Percentiles rank a stretch among this genome's conserved stretches.
Conservation (phyloP, 2,329 filamentous ascomycete species). For the Verticillium klebahnii region DNA sequence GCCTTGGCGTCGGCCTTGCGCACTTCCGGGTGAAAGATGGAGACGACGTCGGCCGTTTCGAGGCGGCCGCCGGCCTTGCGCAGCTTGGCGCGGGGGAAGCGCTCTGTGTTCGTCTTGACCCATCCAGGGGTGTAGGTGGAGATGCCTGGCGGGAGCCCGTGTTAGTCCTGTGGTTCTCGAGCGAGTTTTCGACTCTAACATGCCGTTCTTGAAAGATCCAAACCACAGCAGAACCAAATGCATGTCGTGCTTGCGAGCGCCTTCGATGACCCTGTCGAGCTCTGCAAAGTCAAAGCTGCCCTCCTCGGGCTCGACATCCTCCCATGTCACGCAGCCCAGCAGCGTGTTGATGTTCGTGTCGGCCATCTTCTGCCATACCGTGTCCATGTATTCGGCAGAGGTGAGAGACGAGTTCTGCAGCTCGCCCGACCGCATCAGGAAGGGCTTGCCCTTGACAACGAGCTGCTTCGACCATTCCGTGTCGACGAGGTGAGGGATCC, state of each 20-base stretch:
- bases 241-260: constrained; percentile 17
- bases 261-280: constrained; percentile 20
- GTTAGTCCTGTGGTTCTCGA: not conserved
- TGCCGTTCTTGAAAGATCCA: constrained; percentile 23
- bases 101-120: constrained; percentile 19
- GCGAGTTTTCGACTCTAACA: not conserved
- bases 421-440: constrained; percentile 24
- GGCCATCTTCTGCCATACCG: constrained; percentile 20
- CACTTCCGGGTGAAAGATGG: constrained; percentile 16
- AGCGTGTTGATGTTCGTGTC: constrained; percentile 23
- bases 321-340: constrained; percentile 25
- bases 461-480: constrained; percentile 21
- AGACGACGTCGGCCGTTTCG: constrained; percentile 21
- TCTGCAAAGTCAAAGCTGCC: constrained; percentile 21
- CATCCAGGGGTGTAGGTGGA: constrained; percentile 19
- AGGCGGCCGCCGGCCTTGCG: constrained; percentile 18
- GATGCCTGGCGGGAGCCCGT: constrained; percentile 14
- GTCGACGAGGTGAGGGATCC: not conserved
- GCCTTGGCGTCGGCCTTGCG: constrained; percentile 19
- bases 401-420: constrained; percentile 26
- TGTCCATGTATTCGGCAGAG: constrained; percentile 20
- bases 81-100: constrained; percentile 22
- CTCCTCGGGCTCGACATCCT: constrained; percentile 25
- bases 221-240: constrained; percentile 24
- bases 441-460: constrained; percentile 22